These are phyloP conservation scores for Bondarzewia mesenterica DNA, from an alignment of 1,284 basidiomycete species.

Conservation along the genomic window DNA sequence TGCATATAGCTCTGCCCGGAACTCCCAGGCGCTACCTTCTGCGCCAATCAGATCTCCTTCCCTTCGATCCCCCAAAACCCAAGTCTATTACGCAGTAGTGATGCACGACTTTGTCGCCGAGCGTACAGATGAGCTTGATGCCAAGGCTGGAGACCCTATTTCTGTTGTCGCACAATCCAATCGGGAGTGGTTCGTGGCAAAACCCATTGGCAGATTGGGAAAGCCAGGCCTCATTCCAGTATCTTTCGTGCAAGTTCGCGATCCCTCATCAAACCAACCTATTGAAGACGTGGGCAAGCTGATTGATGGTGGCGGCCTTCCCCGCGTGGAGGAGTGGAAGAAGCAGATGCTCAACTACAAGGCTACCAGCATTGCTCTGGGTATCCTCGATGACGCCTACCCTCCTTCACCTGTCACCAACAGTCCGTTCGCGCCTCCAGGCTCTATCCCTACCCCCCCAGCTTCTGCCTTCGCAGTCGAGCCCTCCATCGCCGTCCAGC, in stretches of 20 bases:
- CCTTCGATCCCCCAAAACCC: conserved; percentile 32
- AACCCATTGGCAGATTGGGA: conserved; percentile 91
- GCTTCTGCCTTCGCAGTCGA: conserved; percentile 5
- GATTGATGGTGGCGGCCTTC: conserved; percentile 81
- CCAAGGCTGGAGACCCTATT: conserved; percentile 89
- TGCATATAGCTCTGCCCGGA: conserved; percentile 3
- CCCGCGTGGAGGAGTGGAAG: conserved; percentile 98
- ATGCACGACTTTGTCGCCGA: conserved; percentile 95
- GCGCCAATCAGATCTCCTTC: conserved; percentile 20
- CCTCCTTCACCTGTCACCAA: conserved; percentile 33
- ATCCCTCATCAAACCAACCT: conserved; percentile 78
- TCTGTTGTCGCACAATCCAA: conserved; percentile 89
- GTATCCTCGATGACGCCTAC: conserved; percentile 70
- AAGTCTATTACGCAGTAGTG: conserved; percentile 86
- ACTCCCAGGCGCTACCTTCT: conserved; percentile 19
- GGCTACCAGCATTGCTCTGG: conserved; percentile 91
- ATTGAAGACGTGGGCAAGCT: conserved; percentile 70
- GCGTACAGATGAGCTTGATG: conserved; percentile 92
- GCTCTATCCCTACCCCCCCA: conserved; percentile 16
- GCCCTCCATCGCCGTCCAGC: conserved; percentile 16
- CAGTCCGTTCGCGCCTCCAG: conserved; percentile 32
- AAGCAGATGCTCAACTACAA: conserved; percentile 92
- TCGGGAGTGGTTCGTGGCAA: conserved; percentile 86
- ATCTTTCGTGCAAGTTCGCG: conserved; percentile 92
- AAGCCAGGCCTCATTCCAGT: conserved; percentile 96